Percentiles rank a stretch among this genome's conserved stretches.
phyloP scores from a whole-genome alignment of 2,329 filamentous ascomycete genomes.

The Albifimbria verrucaria region DNA sequence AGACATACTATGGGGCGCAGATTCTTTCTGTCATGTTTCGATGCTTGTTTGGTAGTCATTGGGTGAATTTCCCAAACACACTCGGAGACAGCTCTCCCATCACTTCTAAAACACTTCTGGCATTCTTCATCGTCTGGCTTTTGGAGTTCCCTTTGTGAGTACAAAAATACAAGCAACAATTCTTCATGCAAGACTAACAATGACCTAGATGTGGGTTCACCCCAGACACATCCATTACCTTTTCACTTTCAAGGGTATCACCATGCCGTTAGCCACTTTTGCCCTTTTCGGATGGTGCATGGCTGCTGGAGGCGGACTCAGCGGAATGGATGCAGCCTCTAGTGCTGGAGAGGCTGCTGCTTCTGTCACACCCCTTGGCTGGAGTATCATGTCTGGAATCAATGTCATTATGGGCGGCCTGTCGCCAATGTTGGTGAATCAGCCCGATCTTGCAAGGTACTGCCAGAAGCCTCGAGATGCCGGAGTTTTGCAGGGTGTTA shows the following conservation, averaged over 20 bases:
- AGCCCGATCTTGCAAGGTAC: slow-evolving; percentile 34
- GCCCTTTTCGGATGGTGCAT: slow-evolving; percentile 33
- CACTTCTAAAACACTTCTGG: slow-evolving; percentile 28
- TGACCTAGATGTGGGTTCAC: slow-evolving; percentile 26
- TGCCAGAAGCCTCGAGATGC: slow-evolving; percentile 26
- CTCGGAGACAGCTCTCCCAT: slow-evolving; percentile 27
- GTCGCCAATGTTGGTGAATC: slow-evolving; percentile 30
- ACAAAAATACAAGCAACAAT: not conserved
- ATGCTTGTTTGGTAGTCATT: slow-evolving; percentile 30
- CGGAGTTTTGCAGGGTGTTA: slow-evolving; percentile 23
- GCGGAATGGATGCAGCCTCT: slow-evolving; percentile 21
- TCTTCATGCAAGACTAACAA: not conserved
- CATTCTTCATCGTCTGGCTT: slow-evolving; percentile 36
- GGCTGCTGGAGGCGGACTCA: slow-evolving; percentile 20
- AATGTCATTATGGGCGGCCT: slow-evolving; percentile 34
- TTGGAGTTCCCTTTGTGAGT: slow-evolving; percentile 33
- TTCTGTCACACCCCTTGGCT: slow-evolving; percentile 26
- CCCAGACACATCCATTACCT: slow-evolving; percentile 30
- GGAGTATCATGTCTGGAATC: slow-evolving; percentile 34
- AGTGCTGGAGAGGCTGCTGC: slow-evolving; percentile 20
- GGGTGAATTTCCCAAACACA: slow-evolving; percentile 26
- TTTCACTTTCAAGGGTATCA: slow-evolving; percentile 31
- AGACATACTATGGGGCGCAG: slow-evolving; percentile 9
- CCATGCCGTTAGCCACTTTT: slow-evolving; percentile 31
- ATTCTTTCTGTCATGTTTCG: slow-evolving; percentile 19